Evolutionary conservation across 2,329 filamentous ascomycete genomes (phyloP).

Genomic region (Colletotrichum orchidophilum): DNA sequence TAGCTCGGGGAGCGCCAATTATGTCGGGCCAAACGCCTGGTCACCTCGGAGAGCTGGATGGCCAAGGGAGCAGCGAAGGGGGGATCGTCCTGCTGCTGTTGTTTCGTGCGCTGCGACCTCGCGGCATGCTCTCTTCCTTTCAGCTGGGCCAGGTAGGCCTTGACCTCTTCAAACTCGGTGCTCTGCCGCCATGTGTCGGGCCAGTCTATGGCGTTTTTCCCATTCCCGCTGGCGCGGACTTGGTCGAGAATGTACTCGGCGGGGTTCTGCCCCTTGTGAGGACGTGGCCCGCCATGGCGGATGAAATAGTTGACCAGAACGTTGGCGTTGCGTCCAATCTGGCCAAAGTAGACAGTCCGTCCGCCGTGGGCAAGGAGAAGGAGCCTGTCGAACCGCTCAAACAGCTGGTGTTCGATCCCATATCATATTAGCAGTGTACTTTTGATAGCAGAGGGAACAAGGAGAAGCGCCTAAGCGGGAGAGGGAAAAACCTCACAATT

Average conservation of each 20-base stretch:
- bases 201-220: slow-evolving; percentile 57
- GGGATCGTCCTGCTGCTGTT: slow-evolving; percentile 47
- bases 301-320: slow-evolving; percentile 68
- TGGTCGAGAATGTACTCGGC: slow-evolving; percentile 73
- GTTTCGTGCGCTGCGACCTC: slow-evolving; percentile 35
- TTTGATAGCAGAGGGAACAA: background rate
- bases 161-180: slow-evolving; percentile 43
- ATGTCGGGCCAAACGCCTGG: slow-evolving; percentile 75
- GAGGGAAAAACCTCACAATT: slow-evolving; percentile 35
- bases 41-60: slow-evolving; percentile 68
- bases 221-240: slow-evolving; percentile 57
- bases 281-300: slow-evolving; percentile 64
- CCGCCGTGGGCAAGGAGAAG: slow-evolving; percentile 64
- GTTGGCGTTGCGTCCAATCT: slow-evolving; percentile 60
- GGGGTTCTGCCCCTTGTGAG: slow-evolving; percentile 66
- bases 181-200: slow-evolving; percentile 48
- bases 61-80: slow-evolving; percentile 73
- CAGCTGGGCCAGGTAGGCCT: slow-evolving; percentile 43
- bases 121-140: background rate
- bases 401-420: slow-evolving; percentile 44
- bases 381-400: slow-evolving; percentile 64
- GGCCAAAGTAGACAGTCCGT: slow-evolving; percentile 67
- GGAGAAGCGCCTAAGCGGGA: rapidly evolving
- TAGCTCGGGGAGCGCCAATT: slow-evolving; percentile 82
- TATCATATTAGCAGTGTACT: background rate